Percentiles rank a stretch among this genome's conserved stretches.
Evolutionary conservation across 257 asterid species (phyloP).

Genomic region (Solanum sparsipilum): DNA sequence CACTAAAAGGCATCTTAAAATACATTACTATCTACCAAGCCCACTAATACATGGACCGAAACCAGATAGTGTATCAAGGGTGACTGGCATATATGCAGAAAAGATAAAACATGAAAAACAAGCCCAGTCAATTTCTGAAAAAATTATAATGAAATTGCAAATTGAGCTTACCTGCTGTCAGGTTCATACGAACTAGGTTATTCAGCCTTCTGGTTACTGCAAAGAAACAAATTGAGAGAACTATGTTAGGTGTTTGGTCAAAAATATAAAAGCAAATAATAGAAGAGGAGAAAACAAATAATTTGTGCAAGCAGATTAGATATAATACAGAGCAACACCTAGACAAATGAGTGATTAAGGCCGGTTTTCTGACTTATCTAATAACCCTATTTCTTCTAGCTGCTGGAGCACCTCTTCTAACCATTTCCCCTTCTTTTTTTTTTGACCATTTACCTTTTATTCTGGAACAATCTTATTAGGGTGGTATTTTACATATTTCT

Average conservation of each 20-base stretch:
- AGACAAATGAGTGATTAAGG: not conserved
- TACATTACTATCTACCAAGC: not conserved
- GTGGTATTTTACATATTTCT: not conserved
- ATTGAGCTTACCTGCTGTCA: conserved; percentile 30
- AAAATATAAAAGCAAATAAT: not conserved
- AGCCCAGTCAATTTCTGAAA: not conserved
- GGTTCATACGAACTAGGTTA: conserved; percentile 8
- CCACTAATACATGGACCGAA: not conserved
- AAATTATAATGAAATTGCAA: not conserved
- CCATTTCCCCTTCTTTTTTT: not conserved
- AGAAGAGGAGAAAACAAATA: not conserved
- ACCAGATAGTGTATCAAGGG: not conserved
- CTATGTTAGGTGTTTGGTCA: not conserved
- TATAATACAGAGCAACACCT: not conserved
- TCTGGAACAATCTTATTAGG: not conserved
- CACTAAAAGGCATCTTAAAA: not conserved
- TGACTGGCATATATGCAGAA: not conserved
- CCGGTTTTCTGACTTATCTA: not conserved
- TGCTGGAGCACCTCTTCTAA: not conserved
- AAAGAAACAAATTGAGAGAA: conserved; percentile 4
- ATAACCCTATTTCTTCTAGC: not conserved
- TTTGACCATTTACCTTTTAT: not conserved
- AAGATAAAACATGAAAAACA: not conserved
- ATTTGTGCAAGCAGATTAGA: not conserved
- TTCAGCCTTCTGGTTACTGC: conserved; percentile 40